Evolutionary conservation across 805 yeast species (phyloP).

Genomic region (Vanderwaltozyma tropicalis): DNA sequence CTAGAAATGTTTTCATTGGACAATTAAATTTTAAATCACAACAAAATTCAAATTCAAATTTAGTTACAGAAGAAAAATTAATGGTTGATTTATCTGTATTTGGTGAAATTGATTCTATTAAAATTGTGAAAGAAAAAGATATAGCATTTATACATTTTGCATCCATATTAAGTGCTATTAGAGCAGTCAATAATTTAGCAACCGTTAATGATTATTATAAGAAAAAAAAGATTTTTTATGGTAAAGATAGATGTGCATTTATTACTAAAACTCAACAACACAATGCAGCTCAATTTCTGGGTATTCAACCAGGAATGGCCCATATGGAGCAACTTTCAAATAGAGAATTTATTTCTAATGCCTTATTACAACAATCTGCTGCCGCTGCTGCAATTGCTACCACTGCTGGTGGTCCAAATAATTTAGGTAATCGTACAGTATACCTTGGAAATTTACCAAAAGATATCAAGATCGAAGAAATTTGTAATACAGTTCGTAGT

Average conservation of each 20-base stretch:
- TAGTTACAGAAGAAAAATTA: constrained; percentile 51
- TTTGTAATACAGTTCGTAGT: constrained; percentile 92
- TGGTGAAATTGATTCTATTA: constrained; percentile 80
- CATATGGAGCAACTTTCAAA: constrained; percentile 64
- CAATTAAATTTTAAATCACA: constrained; percentile 36
- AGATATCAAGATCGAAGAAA: constrained; percentile 80
- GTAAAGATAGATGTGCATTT: constrained; percentile 91
- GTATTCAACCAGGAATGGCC: constrained; percentile 82
- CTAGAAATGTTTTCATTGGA: constrained; percentile 88
- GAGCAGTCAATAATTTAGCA: constrained; percentile 70
- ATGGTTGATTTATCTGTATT: constrained; percentile 54
- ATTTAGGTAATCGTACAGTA: constrained; percentile 87
- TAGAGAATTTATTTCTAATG: constrained; percentile 48
- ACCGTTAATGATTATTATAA: constrained; percentile 53
- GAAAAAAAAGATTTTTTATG: constrained; percentile 75
- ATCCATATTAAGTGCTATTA: constrained; percentile 74
- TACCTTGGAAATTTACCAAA: constrained; percentile 85
- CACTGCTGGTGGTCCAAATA: constrained; percentile 85
- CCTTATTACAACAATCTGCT: constrained; percentile 84
- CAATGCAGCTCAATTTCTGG: constrained; percentile 90
- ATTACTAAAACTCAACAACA: constrained; percentile 93
- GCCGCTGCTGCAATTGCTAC: constrained; percentile 98
- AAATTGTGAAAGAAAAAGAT: constrained; percentile 68
- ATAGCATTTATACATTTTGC: constrained; percentile 87
- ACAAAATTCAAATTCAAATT: constrained; percentile 3